Percentiles rank a stretch among this genome's conserved stretches.
These are phyloP conservation scores for Daldinia vernicosa DNA, from an alignment of 495 filamentous ascomycete genomes.

Conservation along the genomic window DNA sequence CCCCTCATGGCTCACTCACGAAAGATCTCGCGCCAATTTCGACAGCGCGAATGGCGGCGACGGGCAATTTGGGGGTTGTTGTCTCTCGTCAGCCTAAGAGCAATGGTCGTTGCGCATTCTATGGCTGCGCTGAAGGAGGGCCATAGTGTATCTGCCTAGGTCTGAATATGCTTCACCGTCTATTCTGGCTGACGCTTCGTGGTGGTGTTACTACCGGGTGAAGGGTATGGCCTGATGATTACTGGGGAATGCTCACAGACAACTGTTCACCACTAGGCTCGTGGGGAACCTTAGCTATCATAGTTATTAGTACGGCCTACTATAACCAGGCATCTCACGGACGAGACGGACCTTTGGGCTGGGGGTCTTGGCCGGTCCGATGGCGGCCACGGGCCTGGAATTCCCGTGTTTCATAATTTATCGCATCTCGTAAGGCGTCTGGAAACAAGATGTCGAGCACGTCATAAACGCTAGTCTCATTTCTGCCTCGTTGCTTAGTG, in stretches of 20 bases:
- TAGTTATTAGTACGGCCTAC: not conserved
- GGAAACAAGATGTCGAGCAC: constrained; percentile 24
- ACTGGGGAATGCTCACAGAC: constrained; percentile 24
- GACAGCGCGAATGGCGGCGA: not conserved
- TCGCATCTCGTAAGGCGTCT: constrained; percentile 23
- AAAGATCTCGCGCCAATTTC: not conserved
- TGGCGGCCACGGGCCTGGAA: constrained; percentile 31
- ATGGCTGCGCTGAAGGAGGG: constrained; percentile 59
- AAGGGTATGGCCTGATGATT: constrained; percentile 10
- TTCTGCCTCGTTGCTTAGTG: constrained; percentile 8
- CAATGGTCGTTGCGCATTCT: not conserved
- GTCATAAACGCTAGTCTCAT: constrained; percentile 19
- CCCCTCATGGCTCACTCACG: not conserved
- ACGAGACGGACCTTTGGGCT: constrained; percentile 12
- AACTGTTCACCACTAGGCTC: constrained; percentile 22
- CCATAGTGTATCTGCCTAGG: constrained; percentile 61
- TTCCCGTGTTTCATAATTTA: constrained; percentile 37
- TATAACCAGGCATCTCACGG: constrained; percentile 13
- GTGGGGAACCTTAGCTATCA: constrained; percentile 11
- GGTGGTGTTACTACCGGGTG: constrained; percentile 2
- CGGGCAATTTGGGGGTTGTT: not conserved
- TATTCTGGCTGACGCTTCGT: not conserved
- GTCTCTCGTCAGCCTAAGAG: constrained; percentile 1
- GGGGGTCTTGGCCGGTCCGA: constrained; percentile 23
- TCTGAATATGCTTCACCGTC: constrained; percentile 41